These are phyloP conservation scores for Barnettozyma californica DNA, from an alignment of 805 yeast species.

Conservation along the genomic window DNA sequence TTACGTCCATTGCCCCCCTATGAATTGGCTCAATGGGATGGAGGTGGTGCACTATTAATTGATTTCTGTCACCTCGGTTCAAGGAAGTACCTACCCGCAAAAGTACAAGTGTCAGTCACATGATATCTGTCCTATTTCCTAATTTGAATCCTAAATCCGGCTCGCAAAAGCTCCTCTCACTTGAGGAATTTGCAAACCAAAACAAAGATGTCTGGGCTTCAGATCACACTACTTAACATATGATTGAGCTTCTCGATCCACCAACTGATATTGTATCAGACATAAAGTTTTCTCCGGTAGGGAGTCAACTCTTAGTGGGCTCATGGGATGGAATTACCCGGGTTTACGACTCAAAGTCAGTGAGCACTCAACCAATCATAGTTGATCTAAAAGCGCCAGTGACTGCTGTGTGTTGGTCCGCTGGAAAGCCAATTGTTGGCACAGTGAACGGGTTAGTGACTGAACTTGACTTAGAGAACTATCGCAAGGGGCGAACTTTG, in stretches of 20 bases:
- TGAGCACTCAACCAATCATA: conserved; percentile 23
- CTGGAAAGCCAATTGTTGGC: conserved; percentile 38
- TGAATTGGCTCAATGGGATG: no score
- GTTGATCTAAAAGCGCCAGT: conserved; percentile 15
- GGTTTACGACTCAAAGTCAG: conserved; percentile 34
- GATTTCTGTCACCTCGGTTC: background rate
- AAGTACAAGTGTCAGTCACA: background rate
- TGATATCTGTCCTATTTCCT: background rate
- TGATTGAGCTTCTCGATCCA: conserved; percentile 20
- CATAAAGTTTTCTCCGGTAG: conserved; percentile 33
- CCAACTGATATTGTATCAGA: conserved; percentile 40
- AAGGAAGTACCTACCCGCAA: background rate
- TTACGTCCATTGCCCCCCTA: conserved; percentile 23
- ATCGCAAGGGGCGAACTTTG: conserved; percentile 20
- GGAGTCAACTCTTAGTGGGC: conserved; percentile 39
- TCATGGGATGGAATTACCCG: conserved; percentile 54
- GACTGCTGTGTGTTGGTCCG: conserved; percentile 20
- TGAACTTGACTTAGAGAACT: conserved; percentile 46
- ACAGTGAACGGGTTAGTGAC: conserved; percentile 50
- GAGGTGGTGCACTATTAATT: background rate
- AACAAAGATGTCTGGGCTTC: background rate
- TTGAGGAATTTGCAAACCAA: background rate
- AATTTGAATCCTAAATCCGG: background rate
- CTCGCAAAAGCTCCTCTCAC: background rate
- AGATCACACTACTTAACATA: background rate